Percentiles rank a stretch among this genome's conserved stretches.
phyloP scores from a whole-genome alignment of 1,284 basidiomycete species.

The Rhodotorula glutinis region DNA sequence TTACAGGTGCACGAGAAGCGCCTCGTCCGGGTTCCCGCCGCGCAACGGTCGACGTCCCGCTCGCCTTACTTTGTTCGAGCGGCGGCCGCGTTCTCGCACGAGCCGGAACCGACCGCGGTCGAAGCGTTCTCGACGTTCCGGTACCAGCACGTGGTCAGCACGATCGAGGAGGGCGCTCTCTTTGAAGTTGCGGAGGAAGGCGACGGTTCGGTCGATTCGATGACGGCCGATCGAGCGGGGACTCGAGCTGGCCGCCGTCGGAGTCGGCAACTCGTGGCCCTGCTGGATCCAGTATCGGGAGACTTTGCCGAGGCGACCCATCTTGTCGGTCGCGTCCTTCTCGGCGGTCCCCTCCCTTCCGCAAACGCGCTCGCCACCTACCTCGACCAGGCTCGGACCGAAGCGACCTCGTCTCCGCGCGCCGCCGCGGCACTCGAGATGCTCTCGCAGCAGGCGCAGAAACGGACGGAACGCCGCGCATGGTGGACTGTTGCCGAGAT shows the following conservation, averaged over 20 bases:
- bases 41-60: background rate
- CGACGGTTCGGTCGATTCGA: background rate
- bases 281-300: too few species aligned
- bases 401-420: background rate
- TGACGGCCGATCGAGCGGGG: background rate
- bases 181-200: background rate
- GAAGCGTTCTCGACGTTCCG: constrained; percentile 25
- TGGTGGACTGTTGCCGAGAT: background rate
- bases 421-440: background rate
- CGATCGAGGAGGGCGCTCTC: constrained; percentile 14
- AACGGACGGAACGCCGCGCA: background rate
- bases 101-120: background rate
- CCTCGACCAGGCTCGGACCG: background rate
- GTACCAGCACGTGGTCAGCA: constrained; percentile 11
- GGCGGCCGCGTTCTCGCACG: background rate
- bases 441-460: background rate
- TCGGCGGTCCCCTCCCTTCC: background rate
- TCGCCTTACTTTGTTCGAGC: constrained; percentile 15
- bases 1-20: background rate
- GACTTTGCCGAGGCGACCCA: background rate
- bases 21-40: constrained; percentile 4
- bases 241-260: background rate
- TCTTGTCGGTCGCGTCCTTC: background rate
- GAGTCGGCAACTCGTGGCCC: background rate
- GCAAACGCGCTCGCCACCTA: background rate